phyloP scores from a whole-genome alignment of 2,329 filamentous ascomycete species.

The Colletotrichum tropicale region DNA sequence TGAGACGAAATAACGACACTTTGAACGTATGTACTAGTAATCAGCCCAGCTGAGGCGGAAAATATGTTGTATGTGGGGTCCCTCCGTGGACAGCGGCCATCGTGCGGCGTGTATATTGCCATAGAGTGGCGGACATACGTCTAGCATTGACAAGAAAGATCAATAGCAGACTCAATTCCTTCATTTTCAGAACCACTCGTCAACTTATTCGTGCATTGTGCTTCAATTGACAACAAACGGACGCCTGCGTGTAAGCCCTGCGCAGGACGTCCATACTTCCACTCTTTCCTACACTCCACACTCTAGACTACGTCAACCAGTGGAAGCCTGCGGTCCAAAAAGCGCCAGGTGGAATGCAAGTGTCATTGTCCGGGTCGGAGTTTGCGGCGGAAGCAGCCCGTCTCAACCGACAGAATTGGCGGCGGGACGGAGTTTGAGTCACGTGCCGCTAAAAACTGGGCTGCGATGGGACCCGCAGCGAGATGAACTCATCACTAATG shows the following conservation, averaged over 20 bases:
- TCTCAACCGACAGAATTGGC: neutral
- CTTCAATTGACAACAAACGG: neutral
- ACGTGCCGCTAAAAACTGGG: slow-evolving; percentile 17
- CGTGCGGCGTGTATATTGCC: neutral
- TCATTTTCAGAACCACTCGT: neutral
- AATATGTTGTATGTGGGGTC: neutral
- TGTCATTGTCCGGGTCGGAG: slow-evolving; percentile 1
- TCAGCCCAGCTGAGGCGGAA: neutral
- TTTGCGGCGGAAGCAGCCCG: slow-evolving; percentile 8
- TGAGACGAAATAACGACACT: slow-evolving; percentile 11
- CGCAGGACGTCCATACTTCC: neutral
- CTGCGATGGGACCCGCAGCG: neutral
- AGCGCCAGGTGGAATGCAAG: neutral
- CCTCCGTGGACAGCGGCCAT: neutral
- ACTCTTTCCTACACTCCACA: neutral
- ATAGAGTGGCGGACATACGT: neutral
- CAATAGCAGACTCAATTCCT: neutral
- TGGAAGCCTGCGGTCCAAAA: neutral
- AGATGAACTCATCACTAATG: slow-evolving; percentile 18
- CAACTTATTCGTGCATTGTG: neutral
- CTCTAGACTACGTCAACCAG: neutral
- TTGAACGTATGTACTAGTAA: slow-evolving; percentile 15
- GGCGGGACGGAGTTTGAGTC: slow-evolving; percentile 6
- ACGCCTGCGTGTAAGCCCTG: neutral
- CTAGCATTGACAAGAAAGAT: neutral